phyloP scores from a whole-genome alignment of 345 rosid genomes.

The Citrus hindsii region DNA sequence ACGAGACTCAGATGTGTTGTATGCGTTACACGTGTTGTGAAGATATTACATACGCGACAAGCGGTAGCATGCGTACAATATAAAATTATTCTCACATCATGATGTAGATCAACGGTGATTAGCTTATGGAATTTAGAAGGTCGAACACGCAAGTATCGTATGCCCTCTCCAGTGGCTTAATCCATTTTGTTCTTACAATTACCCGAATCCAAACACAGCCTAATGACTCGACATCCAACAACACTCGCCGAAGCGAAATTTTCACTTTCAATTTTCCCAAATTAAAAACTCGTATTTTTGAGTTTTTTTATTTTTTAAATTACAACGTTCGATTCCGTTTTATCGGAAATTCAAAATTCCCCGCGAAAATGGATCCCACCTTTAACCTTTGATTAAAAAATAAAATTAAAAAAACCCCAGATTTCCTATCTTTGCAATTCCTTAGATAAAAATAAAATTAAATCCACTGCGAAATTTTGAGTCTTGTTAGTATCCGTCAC shows the following conservation, averaged over 20 bases:
- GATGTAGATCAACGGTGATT: background rate
- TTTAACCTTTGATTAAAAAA: conserved; percentile 5
- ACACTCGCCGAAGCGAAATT: background rate
- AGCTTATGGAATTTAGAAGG: background rate
- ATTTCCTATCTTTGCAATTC: background rate
- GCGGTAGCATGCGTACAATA: background rate
- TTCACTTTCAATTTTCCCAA: background rate
- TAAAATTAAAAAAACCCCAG: background rate
- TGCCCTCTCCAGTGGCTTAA: background rate
- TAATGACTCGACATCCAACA: background rate
- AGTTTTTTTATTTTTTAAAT: background rate
- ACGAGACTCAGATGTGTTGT: background rate
- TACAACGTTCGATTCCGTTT: background rate
- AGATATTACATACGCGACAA: background rate
- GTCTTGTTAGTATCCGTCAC: background rate
- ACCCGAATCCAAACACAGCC: background rate
- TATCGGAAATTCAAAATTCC: conserved; percentile 27
- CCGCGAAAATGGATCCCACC: conserved; percentile 28
- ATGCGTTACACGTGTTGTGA: background rate
- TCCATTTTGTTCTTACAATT: background rate
- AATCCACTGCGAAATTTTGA: background rate
- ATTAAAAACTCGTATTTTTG: too few species aligned
- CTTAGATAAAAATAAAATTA: background rate
- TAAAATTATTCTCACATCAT: background rate
- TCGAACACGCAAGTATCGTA: background rate